Base-by-base conservation (phyloP, 148 eudicot genomes). In the Rhododendron simsii region DNA sequence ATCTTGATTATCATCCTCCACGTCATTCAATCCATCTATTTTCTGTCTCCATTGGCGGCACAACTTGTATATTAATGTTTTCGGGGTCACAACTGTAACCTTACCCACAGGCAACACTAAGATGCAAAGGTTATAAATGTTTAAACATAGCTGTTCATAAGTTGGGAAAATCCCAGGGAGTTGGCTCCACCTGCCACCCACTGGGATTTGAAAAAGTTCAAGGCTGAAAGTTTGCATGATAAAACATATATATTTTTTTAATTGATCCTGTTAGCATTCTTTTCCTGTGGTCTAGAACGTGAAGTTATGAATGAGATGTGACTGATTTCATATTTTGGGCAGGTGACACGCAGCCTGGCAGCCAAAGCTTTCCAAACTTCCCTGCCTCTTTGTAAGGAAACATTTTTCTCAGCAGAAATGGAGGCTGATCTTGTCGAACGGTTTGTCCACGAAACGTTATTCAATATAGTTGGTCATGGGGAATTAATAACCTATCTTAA, bases 271-370 rank as follows among this genome's bases (percentile, higher is more conserved):
- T 20, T 20, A 21, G 26, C 50, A 9, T 59, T 59, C 57, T 83
- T 28, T 28, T 83, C 76, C 41, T 1, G 41, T 15, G 79, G 7
- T 37, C 20, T 57, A 10, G n/a, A 18, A 20, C 6, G 21, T 63
- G 78, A 41, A 30, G 18, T 81, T 18, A 20, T 71, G 59, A 15
- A 21, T 8, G 41, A 39, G 5, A 26, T 30, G 20, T 18, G 30
- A 81, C 28, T 76, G 51, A 35, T 39, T 69, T 78, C 14, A 37
- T 48, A 50, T 63, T 14, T 82, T 78, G 89, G 76, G 69, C 95
- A 96, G 99, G 97, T 96, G 81, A 96, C 99, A 8, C 91, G 91
- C 73, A 96, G 99, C 91, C 92, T 96, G 92, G 99, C 99, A 82
- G 98, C 97, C 73, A 96, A 96, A 91, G 98, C 94, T 88, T 96